Evolutionary conservation across 1,284 basidiomycete species (phyloP), one percentile per base, ranked within the genome.

Genomic region (Ganoderma sinense): DNA sequence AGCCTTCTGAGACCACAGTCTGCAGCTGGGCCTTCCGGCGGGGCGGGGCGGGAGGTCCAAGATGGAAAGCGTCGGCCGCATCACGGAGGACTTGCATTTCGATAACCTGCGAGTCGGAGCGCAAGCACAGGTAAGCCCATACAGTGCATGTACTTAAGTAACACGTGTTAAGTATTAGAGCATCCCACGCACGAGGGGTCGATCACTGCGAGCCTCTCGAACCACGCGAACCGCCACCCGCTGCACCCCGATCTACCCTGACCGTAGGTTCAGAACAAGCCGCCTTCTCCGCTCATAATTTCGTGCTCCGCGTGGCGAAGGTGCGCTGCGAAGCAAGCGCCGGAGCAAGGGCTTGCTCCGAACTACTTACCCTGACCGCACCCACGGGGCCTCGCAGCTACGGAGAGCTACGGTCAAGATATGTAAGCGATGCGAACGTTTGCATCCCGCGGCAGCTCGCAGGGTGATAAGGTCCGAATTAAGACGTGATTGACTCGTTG

Each of bases 1-100:
- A 70, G 84, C 82, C 8, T 83, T 81, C 48, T 80, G 73, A 87
- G 77, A 62, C 69, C 80, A 78, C n/a, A n/a, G n/a, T n/a, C n/a
- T n/a, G n/a, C n/a, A n/a, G n/a, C n/a, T n/a, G n/a, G n/a, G n/a
- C n/a, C n/a, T n/a, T n/a, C n/a, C n/a, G n/a, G n/a, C n/a, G n/a
- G n/a, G n/a, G n/a, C n/a, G n/a, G n/a, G n/a, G n/a, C 1, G 85
- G 83, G 1, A 74, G 62, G 3, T 70, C 31, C 43, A 78, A 77
- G n/a, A 60, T 73, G 71, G 69, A 80, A 79, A 20, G 75, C 71
- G 36, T 74, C 75, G 40, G 78, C 23, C 2, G 79, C 51, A 45
- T 75, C 73, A 4, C 70, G 67, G 33, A 74, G 29, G 31, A 79
- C 67, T 39, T 70, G 78, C 70, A 79, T 72, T 69, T 80, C 79